Conservation (phyloP, 805 yeast genomes). For the Candida sonorensis region DNA sequence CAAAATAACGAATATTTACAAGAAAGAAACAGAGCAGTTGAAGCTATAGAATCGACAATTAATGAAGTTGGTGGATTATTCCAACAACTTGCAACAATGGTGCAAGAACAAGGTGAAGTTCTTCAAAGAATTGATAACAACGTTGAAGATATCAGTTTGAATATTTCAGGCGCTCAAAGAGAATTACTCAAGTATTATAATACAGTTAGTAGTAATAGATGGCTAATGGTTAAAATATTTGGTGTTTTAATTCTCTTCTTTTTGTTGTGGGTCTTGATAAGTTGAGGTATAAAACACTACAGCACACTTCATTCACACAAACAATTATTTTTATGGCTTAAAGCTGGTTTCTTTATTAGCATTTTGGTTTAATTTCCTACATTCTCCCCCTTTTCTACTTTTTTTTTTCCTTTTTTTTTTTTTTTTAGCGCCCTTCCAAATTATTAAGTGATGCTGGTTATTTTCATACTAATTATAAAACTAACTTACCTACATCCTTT, state of each 20-base stretch:
- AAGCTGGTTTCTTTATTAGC: too few species aligned
- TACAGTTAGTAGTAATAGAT: slow-evolving; percentile 79
- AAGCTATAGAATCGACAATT: slow-evolving; percentile 93
- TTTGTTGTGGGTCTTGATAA: slow-evolving; percentile 71
- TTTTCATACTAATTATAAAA: too few species aligned
- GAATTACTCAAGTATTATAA: slow-evolving; percentile 88
- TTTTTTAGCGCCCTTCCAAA: too few species aligned
- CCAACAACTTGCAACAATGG: slow-evolving; percentile 95
- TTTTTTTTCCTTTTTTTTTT: too few species aligned
- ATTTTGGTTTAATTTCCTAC: too few species aligned
- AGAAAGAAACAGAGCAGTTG: slow-evolving; percentile 85
- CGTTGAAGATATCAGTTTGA: slow-evolving; percentile 86
- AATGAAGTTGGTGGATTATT: slow-evolving; percentile 94
- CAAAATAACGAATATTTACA: slow-evolving; percentile 71
- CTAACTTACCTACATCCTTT: too few species aligned
- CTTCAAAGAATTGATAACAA: slow-evolving; percentile 93
- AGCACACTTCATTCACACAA: too few species aligned
- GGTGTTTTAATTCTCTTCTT: slow-evolving; percentile 77
- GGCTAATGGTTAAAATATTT: slow-evolving; percentile 86
- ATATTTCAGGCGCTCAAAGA: slow-evolving; percentile 89
- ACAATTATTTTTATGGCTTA: too few species aligned
- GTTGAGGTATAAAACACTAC: slow-evolving; percentile 34
- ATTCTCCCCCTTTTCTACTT: too few species aligned
- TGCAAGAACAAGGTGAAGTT: slow-evolving; percentile 93
- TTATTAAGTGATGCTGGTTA: too few species aligned